A percentile compares a stretch with the other conserved stretches of the same genome.
Evolutionary conservation across 2,329 filamentous ascomycete species (phyloP).

Genomic region (Penicillium digitatum): DNA sequence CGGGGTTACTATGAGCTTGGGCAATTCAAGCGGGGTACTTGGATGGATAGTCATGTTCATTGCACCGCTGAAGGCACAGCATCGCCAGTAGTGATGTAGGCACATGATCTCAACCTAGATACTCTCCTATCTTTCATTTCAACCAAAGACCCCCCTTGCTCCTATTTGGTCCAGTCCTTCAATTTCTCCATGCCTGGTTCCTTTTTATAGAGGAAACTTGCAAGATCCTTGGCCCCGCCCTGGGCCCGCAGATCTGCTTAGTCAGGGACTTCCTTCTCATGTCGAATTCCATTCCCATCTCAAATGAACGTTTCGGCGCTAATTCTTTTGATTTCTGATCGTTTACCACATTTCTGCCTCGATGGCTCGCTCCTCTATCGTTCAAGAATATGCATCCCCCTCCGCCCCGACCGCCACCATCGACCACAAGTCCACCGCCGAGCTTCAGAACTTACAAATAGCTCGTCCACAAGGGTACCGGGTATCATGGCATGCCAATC

Average conservation of each 20-base stretch:
- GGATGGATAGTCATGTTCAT: neutral
- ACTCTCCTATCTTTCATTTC: neutral
- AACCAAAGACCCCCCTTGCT: neutral
- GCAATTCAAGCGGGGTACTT: neutral
- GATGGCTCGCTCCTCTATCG: conserved; percentile 46
- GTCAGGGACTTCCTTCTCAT: neutral
- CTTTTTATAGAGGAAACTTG: too few relatives aligned
- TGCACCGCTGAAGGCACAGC: neutral
- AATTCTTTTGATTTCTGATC: neutral
- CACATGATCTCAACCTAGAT: neutral
- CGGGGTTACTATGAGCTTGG: neutral
- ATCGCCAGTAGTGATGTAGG: neutral
- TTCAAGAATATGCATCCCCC: conserved; percentile 49
- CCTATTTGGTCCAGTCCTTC: too few relatives aligned
- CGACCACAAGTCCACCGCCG: conserved; percentile 51
- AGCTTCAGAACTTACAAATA: conserved; percentile 63
- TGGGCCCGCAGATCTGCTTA: neutral
- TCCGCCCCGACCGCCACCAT: conserved; percentile 45
- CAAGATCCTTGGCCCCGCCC: neutral
- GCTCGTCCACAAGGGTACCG: conserved; percentile 77
- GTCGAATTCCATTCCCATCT: conserved; percentile 1
- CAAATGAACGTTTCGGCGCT: neutral
- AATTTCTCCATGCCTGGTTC: neutral
- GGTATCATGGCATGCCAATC: conserved; percentile 94
- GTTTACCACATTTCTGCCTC: neutral